phyloP scores from a whole-genome alignment of 495 filamentous ascomycete species.

The Lasiosphaeria miniovina region DNA sequence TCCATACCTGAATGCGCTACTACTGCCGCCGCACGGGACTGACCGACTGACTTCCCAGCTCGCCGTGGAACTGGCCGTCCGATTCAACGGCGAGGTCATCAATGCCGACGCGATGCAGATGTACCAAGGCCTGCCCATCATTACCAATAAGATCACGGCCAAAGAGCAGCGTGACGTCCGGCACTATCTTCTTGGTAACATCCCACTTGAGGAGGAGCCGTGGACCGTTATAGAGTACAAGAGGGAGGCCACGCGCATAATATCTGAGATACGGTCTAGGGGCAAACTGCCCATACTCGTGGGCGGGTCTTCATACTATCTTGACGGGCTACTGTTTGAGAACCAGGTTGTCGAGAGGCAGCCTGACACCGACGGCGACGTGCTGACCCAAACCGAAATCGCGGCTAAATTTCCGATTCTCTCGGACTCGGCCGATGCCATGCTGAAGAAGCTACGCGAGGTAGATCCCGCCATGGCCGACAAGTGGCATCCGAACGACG shows the following conservation, averaged over 20 bases:
- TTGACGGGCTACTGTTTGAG: constrained; percentile 79
- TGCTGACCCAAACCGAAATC: constrained; percentile 32
- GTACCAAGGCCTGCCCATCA: constrained; percentile 87
- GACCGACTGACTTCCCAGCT: constrained; percentile 57
- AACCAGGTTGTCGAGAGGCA: constrained; percentile 57
- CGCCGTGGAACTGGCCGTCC: constrained; percentile 80
- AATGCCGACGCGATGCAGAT: constrained; percentile 99
- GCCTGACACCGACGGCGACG: constrained; percentile 22
- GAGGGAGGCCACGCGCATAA: constrained; percentile 61
- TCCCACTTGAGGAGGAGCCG: constrained; percentile 69
- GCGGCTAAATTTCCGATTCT: constrained; percentile 65
- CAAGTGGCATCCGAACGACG: constrained; percentile 91
- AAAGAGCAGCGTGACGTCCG: constrained; percentile 77
- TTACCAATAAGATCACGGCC: constrained; percentile 84
- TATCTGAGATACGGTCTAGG: constrained; percentile 71
- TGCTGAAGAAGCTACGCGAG: constrained; percentile 67
- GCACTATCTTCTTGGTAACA: constrained; percentile 82
- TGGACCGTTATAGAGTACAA: constrained; percentile 79
- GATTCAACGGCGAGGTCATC: constrained; percentile 91
- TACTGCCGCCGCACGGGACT: constrained; percentile 6
- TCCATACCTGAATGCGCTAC: neutral
- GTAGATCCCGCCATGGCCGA: constrained; percentile 89
- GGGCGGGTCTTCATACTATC: constrained; percentile 93
- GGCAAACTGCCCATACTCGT: constrained; percentile 86
- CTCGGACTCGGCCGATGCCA: constrained; percentile 60